These are phyloP conservation scores for Clitopilus hobsonii DNA, from an alignment of 768 basidiomycete species.

Conservation along the genomic window DNA sequence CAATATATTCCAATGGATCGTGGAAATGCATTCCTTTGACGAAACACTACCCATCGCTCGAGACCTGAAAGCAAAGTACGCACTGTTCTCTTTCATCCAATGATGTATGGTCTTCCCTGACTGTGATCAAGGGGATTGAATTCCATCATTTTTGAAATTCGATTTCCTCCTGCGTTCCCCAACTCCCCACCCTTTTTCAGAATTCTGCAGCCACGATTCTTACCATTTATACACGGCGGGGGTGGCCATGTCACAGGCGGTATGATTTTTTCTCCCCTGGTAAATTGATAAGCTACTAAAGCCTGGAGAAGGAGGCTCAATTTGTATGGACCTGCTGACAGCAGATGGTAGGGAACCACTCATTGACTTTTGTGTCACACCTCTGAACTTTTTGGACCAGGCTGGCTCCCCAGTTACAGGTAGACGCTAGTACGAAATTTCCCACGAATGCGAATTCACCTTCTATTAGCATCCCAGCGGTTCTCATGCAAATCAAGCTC, in stretches of 20 bases:
- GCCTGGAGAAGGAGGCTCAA: constrained; percentile 49
- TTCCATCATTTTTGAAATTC: constrained; percentile 69
- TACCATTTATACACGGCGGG: constrained; percentile 67
- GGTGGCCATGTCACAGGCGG: constrained; percentile 68
- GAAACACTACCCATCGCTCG: constrained; percentile 52
- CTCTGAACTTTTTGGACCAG: constrained; percentile 17
- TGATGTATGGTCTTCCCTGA: neutral
- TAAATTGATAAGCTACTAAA: constrained; percentile 2
- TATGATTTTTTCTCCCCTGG: constrained; percentile 13
- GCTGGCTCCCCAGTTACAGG: constrained; percentile 70
- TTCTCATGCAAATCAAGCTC: constrained; percentile 62
- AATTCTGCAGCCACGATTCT: constrained; percentile 67
- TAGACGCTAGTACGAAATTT: constrained; percentile 13
- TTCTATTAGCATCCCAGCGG: constrained; percentile 35
- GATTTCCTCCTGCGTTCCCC: constrained; percentile 64
- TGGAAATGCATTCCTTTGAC: constrained; percentile 72
- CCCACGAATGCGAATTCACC: neutral
- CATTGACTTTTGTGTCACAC: neutral
- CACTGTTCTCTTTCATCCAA: constrained; percentile 5
- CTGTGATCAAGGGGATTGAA: constrained; percentile 40
- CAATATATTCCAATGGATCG: constrained; percentile 70
- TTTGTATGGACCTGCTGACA: constrained; percentile 72
- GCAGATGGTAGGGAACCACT: constrained; percentile 43
- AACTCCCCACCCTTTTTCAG: constrained; percentile 74
- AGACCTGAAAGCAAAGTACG: constrained; percentile 49